Percentiles rank a stretch among this genome's conserved stretches.
Conservation (phyloP, 2,329 filamentous ascomycete species). For the Fusarium oligoseptatum region DNA sequence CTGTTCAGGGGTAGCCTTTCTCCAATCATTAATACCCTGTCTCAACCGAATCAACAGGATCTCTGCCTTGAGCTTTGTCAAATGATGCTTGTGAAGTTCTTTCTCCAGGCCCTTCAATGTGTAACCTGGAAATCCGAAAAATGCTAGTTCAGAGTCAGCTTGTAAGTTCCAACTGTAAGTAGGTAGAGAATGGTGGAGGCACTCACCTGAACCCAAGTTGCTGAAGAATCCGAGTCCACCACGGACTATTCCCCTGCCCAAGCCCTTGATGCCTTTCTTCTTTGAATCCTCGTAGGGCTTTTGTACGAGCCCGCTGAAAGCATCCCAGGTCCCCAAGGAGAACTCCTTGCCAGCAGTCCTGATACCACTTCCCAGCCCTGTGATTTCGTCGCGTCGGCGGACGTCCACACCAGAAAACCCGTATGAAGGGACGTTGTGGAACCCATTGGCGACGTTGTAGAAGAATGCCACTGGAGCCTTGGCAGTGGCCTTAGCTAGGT, state of each 20-base stretch:
- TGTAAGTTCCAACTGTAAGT: neutral
- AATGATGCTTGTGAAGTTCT: constrained; percentile 55
- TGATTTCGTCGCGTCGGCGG: constrained; percentile 74
- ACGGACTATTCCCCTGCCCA: constrained; percentile 69
- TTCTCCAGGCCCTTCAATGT: constrained; percentile 67
- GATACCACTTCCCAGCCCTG: constrained; percentile 70
- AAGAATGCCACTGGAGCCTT: constrained; percentile 78
- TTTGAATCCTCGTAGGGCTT: constrained; percentile 74
- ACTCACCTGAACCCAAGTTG: constrained; percentile 57
- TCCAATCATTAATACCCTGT: constrained; percentile 48
- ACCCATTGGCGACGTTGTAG: constrained; percentile 76
- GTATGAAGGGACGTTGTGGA: constrained; percentile 79
- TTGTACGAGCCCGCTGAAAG: constrained; percentile 74
- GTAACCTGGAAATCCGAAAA: constrained; percentile 64
- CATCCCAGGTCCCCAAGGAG: constrained; percentile 75
- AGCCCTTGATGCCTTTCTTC: constrained; percentile 71
- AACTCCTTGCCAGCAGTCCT: constrained; percentile 75
- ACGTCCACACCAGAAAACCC: constrained; percentile 72
- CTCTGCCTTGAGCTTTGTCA: constrained; percentile 51
- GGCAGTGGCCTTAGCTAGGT: constrained; percentile 71
- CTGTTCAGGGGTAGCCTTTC: constrained; percentile 28
- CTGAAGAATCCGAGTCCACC: constrained; percentile 59
- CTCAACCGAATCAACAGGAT: constrained; percentile 50
- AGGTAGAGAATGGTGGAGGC: neutral
- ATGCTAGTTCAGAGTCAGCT: constrained; percentile 20